phyloP scores from a whole-genome alignment of 2,329 filamentous ascomycete genomes.

The Coniosporium tulheliwenetii region DNA sequence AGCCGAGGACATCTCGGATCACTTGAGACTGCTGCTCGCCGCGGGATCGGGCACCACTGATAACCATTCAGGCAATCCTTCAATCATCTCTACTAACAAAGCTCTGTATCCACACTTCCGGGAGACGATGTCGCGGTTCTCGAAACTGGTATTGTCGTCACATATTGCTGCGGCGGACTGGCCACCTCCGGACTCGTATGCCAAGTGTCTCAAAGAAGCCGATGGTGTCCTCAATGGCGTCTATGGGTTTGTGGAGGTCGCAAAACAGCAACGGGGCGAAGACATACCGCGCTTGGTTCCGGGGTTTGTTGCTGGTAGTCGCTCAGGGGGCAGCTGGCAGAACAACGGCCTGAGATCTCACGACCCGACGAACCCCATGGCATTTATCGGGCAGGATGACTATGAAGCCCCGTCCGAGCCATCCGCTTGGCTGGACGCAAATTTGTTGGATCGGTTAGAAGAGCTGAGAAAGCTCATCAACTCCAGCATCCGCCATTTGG shows the following conservation, averaged over 20 bases:
- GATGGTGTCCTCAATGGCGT: slow-evolving; percentile 89
- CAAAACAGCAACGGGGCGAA: slow-evolving; percentile 81
- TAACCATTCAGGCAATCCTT: slow-evolving; percentile 95
- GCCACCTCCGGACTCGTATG: slow-evolving; percentile 81
- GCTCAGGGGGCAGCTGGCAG: slow-evolving; percentile 74
- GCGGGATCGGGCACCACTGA: slow-evolving; percentile 95
- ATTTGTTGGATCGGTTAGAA: slow-evolving; percentile 68
- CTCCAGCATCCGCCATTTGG: slow-evolving; percentile 72
- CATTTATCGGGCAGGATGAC: slow-evolving; percentile 76
- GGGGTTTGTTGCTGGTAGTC: slow-evolving; percentile 80
- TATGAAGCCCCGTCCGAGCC: slow-evolving; percentile 60
- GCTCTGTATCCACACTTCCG: slow-evolving; percentile 92
- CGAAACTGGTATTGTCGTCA: slow-evolving; percentile 94
- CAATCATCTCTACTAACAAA: slow-evolving; percentile 98
- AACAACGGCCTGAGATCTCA: slow-evolving; percentile 47
- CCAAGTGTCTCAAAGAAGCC: slow-evolving; percentile 94
- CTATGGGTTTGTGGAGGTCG: slow-evolving; percentile 91
- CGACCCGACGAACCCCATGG: slow-evolving; percentile 48
- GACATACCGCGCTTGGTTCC: slow-evolving; percentile 86
- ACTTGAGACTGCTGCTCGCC: slow-evolving; percentile 80
- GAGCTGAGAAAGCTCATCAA: slow-evolving; percentile 73
- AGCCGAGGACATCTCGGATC: slow-evolving; percentile 97
- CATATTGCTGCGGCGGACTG: slow-evolving; percentile 95
- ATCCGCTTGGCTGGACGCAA: slow-evolving; percentile 56
- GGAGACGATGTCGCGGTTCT: slow-evolving; percentile 99